Evolutionary conservation across 805 yeast genomes (phyloP).

Genomic region (Metschnikowia similis): DNA sequence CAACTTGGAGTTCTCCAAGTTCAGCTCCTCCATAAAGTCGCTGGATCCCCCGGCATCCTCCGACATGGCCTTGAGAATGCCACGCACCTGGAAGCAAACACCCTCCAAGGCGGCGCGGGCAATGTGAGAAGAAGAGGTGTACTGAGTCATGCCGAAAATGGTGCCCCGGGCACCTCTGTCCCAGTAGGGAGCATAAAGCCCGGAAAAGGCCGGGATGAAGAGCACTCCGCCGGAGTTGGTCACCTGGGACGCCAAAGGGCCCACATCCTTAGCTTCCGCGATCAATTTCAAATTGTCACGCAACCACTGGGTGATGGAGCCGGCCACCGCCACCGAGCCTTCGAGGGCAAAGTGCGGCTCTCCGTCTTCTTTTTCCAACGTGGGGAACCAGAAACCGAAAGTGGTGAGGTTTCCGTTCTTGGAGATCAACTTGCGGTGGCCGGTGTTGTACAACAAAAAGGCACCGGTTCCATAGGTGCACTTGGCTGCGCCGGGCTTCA

Average conservation of each 20-base stretch:
- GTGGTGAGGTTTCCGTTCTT: constrained; percentile 85
- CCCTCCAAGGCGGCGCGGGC: constrained; percentile 95
- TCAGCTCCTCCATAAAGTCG: constrained; percentile 54
- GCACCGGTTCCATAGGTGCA: constrained; percentile 98
- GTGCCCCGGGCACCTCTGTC: constrained; percentile 89
- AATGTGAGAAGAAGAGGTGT: constrained; percentile 85
- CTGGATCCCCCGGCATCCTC: constrained; percentile 67
- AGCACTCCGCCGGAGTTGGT: constrained; percentile 85
- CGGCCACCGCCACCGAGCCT: constrained; percentile 96
- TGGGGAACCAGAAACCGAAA: constrained; percentile 85
- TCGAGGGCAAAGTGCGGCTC: constrained; percentile 85
- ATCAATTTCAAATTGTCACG: constrained; percentile 85
- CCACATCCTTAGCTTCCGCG: constrained; percentile 78
- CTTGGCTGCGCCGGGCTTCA: constrained; percentile 79
- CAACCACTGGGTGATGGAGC: constrained; percentile 90
- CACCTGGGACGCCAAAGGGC: constrained; percentile 83
- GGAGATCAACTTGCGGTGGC: constrained; percentile 63
- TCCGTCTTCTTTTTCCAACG: constrained; percentile 41
- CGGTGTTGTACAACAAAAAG: constrained; percentile 85
- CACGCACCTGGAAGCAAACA: constrained; percentile 89
- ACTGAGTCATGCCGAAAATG: constrained; percentile 88
- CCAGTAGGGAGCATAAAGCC: constrained; percentile 96
- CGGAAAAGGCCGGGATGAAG: constrained; percentile 92
- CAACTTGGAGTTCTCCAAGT: constrained; percentile 42
- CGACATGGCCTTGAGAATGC: constrained; percentile 86